Evolutionary conservation across 345 rosid species (phyloP).

Genomic region (Xanthoceras sorbifolium): DNA sequence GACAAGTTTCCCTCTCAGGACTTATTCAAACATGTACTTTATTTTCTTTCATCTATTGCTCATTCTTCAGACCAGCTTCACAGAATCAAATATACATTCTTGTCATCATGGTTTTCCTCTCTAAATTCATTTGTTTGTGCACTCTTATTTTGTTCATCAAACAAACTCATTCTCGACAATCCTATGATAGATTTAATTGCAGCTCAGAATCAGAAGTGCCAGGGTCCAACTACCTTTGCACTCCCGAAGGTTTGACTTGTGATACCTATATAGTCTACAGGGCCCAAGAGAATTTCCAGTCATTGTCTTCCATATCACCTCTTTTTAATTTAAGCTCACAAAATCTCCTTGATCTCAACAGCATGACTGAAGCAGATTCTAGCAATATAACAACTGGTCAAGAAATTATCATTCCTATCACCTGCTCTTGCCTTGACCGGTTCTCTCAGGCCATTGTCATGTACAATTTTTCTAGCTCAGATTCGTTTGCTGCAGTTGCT

Average conservation of each 20-base stretch:
- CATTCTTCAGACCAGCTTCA: constrained; percentile 2
- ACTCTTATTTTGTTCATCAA: constrained; percentile 19
- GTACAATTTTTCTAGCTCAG: constrained; percentile 21
- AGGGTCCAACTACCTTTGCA: constrained; percentile 29
- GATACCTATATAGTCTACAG: constrained; percentile 28
- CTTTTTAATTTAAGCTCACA: constrained; percentile 25
- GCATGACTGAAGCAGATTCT: constrained; percentile 25
- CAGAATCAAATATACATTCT: not conserved
- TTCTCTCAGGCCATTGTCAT: constrained; percentile 25
- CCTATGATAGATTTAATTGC: constrained; percentile 30
- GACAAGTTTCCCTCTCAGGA: constrained; percentile 2
- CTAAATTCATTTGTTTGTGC: constrained; percentile 22
- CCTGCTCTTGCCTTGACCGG: constrained; percentile 22
- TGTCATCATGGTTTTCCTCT: constrained; percentile 20
- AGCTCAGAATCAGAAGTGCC: constrained; percentile 17
- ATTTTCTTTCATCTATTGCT: not conserved
- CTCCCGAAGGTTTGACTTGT: constrained; percentile 11
- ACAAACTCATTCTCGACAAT: constrained; percentile 22
- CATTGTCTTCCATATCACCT: constrained; percentile 28
- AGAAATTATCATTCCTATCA: constrained; percentile 36
- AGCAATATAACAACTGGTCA: constrained; percentile 22
- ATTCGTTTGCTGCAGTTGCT: constrained; percentile 27
- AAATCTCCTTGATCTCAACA: constrained; percentile 27
- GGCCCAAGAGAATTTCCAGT: constrained; percentile 31
- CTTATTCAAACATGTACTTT: not conserved